Conservation (phyloP, 768 basidiomycete genomes). For the Symmetrospora coprosmae region DNA sequence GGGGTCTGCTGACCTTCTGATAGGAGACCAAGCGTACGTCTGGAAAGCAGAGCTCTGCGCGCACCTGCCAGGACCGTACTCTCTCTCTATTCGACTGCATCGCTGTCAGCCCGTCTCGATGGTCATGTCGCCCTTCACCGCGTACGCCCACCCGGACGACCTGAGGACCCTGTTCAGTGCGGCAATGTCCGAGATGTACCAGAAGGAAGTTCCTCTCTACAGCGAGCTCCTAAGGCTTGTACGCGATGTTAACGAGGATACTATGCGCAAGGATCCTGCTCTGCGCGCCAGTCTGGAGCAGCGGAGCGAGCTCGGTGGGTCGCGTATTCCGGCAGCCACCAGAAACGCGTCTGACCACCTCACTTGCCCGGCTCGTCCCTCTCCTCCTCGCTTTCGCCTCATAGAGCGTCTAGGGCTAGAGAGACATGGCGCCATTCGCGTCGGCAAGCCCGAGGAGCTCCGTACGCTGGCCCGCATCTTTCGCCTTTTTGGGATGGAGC, state of each 20-base stretch:
- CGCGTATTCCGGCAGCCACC: neutral
- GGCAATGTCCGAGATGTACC: slow-evolving; percentile 32
- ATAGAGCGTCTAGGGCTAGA: slow-evolving; percentile 32
- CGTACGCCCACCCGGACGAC: neutral
- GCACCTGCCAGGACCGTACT: no score
- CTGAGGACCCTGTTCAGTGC: neutral
- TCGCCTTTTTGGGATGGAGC: slow-evolving; percentile 31
- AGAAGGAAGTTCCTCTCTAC: slow-evolving; percentile 34
- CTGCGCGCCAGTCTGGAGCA: slow-evolving; percentile 3
- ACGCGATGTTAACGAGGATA: slow-evolving; percentile 29
- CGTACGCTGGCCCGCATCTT: slow-evolving; percentile 31
- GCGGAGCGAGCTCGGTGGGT: slow-evolving; percentile 7
- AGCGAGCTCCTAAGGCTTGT: slow-evolving; percentile 34
- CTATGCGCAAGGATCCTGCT: neutral
- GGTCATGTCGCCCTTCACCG: neutral
- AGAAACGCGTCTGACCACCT: neutral
- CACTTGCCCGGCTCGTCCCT: neutral
- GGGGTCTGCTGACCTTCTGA: no score
- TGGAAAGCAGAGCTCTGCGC: no score
- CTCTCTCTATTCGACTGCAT: no score
- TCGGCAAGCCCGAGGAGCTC: slow-evolving; percentile 32
- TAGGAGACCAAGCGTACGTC: no score
- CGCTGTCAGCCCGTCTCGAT: no score
- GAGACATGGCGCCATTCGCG: slow-evolving; percentile 35
- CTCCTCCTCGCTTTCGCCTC: neutral